phyloP scores from a whole-genome alignment of 495 filamentous ascomycete species.

The Cercophora newfieldiana region DNA sequence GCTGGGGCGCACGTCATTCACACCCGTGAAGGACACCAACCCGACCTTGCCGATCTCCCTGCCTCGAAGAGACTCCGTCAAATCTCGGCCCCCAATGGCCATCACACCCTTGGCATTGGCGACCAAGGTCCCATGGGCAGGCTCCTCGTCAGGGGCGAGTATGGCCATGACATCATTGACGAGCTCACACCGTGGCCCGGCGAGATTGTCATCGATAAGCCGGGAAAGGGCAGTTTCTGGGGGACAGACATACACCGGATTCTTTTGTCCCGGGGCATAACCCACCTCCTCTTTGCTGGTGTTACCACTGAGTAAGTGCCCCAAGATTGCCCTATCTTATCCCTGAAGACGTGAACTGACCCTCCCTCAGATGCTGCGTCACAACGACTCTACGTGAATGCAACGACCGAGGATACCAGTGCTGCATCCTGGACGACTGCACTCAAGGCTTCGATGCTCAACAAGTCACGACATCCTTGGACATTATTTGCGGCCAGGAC shows the following conservation, averaged over 20 bases:
- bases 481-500: constrained; percentile 39
- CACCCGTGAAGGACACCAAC: constrained; percentile 60
- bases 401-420: constrained; percentile 74
- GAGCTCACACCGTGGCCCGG: constrained; percentile 58
- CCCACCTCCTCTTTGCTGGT: constrained; percentile 64
- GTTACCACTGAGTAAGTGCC: constrained; percentile 45
- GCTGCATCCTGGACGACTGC: constrained; percentile 50
- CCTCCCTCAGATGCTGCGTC: constrained; percentile 53
- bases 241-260: constrained; percentile 63
- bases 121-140: constrained; percentile 60
- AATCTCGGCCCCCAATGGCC: constrained; percentile 41
- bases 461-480: constrained; percentile 38
- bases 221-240: constrained; percentile 65
- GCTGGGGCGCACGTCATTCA: constrained; percentile 64
- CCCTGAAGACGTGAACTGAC: neutral
- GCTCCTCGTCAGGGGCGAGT: constrained; percentile 61
- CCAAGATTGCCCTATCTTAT: neutral
- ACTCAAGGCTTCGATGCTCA: constrained; percentile 41
- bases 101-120: constrained; percentile 52
- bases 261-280: constrained; percentile 62
- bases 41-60: constrained; percentile 53
- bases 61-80: constrained; percentile 52
- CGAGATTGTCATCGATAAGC: constrained; percentile 69
- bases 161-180: constrained; percentile 63
- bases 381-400: constrained; percentile 69